Conservation (phyloP, 306 rosid species). For the Mucuna pruriens region DNA sequence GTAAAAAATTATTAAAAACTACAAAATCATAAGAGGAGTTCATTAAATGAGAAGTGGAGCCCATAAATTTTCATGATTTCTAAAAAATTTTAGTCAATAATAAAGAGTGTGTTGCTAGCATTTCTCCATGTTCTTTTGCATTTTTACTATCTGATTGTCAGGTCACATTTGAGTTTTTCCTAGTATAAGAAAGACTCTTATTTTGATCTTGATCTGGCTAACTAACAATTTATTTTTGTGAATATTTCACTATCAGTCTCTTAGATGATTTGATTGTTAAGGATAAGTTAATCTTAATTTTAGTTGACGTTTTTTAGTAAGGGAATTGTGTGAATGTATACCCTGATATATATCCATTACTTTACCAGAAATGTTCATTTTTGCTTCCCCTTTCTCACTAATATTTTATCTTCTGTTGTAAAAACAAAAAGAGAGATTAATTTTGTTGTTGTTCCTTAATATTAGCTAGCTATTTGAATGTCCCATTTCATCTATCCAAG, state of each 20-base stretch:
- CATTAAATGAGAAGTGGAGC: no score
- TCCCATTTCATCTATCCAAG: slow-evolving; percentile 95
- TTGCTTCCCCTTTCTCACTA: not conserved
- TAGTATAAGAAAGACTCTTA: not conserved
- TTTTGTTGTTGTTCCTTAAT: slow-evolving; percentile 81
- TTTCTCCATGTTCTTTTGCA: no score
- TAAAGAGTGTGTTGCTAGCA: no score
- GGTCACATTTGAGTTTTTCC: slow-evolving; percentile 23
- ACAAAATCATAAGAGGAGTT: no score
- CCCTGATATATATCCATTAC: not conserved
- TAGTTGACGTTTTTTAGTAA: not conserved
- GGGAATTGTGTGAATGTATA: slow-evolving; percentile 4
- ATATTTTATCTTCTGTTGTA: slow-evolving; percentile 20
- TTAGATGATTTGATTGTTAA: slow-evolving; percentile 31
- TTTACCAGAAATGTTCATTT: not conserved
- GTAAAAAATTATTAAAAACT: no score
- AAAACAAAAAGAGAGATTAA: no score
- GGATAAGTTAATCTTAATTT: slow-evolving; percentile 22
- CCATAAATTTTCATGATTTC: no score
- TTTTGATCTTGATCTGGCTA: slow-evolving; percentile 11
- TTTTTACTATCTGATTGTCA: slow-evolving; percentile 32
- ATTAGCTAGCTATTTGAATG: slow-evolving; percentile 84
- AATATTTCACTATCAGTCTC: not conserved
- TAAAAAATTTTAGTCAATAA: no score
- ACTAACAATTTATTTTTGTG: slow-evolving; percentile 1